Evolutionary conservation across 164 flowering plant genomes (phyloP).

Genomic region (Echeveria elegans): DNA sequence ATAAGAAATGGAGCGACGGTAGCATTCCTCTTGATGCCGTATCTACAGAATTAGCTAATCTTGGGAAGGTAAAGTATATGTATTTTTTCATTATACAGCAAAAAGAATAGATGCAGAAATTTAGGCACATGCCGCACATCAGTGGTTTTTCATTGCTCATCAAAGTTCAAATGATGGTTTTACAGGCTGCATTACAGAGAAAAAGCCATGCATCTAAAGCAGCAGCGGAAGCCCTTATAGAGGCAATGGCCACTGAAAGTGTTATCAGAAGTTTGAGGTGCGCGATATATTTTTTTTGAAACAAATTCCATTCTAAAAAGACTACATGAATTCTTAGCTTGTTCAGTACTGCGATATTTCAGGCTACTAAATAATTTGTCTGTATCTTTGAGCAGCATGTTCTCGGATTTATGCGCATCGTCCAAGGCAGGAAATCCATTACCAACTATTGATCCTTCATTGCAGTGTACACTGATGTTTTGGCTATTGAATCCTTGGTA

Average conservation of each 20-base stretch:
- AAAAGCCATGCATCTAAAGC: constrained; percentile 55
- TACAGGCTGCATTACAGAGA: constrained; percentile 82
- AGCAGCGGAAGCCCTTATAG: constrained; percentile 88
- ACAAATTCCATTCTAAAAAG: not conserved
- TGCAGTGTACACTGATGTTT: constrained; percentile 47
- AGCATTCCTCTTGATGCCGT: constrained; percentile 53
- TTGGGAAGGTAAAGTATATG: constrained; percentile 80
- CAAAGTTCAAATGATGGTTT: not conserved
- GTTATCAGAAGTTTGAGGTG: constrained; percentile 68
- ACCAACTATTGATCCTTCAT: constrained; percentile 63
- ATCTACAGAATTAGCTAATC: constrained; percentile 55
- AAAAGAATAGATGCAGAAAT: no score
- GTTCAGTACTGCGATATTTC: no score
- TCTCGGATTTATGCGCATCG: constrained; percentile 62
- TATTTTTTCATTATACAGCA: not conserved
- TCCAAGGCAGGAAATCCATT: constrained; percentile 67
- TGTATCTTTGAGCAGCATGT: constrained; percentile 51
- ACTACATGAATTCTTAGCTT: not conserved
- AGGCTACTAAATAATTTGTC: not conserved
- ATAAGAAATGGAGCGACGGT: constrained; percentile 96
- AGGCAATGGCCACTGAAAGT: constrained; percentile 72
- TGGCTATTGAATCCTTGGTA: constrained; percentile 34
- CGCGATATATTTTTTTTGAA: constrained; percentile 7
- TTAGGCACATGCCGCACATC: no score
- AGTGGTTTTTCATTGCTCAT: not conserved